Conservation (phyloP, 106 monocot genomes). For the Alisma plantagoaquatica region DNA sequence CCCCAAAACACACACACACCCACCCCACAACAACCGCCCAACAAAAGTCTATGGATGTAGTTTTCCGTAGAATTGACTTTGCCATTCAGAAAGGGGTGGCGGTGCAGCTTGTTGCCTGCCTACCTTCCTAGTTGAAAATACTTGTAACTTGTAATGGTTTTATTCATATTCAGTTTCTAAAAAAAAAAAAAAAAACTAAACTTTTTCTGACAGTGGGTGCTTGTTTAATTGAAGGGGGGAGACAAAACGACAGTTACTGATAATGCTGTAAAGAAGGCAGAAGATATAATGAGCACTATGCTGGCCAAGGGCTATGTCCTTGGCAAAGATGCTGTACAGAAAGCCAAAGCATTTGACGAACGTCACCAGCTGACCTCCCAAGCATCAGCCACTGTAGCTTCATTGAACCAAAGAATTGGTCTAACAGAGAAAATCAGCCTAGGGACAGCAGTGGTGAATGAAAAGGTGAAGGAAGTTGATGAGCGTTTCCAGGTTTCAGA, state of each 20-base stretch:
- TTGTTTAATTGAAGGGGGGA: background rate
- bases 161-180: too few species aligned
- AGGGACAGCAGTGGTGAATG: slow-evolving; percentile 8
- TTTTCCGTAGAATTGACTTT: too few species aligned
- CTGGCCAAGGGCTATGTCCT: slow-evolving; percentile 71
- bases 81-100: too few species aligned
- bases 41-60: too few species aligned
- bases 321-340: slow-evolving; percentile 60
- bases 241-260: slow-evolving; percentile 1
- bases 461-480: slow-evolving; percentile 14
- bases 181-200: too few species aligned
- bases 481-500: slow-evolving; percentile 12
- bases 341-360: slow-evolving; percentile 59
- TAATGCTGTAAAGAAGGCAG: slow-evolving; percentile 36
- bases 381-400: slow-evolving; percentile 46
- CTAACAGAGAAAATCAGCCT: slow-evolving; percentile 7
- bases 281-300: slow-evolving; percentile 68
- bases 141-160: too few species aligned
- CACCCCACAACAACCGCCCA: too few species aligned
- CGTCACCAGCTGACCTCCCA: slow-evolving; percentile 38
- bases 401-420: slow-evolving; percentile 8
- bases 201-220: too few species aligned
- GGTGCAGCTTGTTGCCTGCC: too few species aligned
- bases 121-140: too few species aligned
- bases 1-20: too few species aligned